Percentiles rank a stretch among this genome's conserved stretches.
These are phyloP conservation scores for Vairimorpha ceranae DNA, from an alignment of 371 early-diverging fungal species.

Conservation along the genomic window DNA sequence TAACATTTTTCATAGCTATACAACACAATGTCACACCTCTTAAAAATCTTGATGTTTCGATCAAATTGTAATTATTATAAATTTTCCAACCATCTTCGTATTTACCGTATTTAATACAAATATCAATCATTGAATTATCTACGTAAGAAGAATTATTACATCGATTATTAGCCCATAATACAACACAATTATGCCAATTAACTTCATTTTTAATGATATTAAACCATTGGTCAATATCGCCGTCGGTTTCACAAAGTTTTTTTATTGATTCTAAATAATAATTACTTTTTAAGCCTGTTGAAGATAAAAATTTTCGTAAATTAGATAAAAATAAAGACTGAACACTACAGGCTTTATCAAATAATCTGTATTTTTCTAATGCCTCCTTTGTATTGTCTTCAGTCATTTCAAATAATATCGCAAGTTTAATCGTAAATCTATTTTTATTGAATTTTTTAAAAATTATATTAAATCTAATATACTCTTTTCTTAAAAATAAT, in stretches of 20 bases:
- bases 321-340: not conserved
- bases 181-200: conserved; percentile 44
- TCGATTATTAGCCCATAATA: conserved; percentile 47
- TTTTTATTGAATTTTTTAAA: conserved; percentile 10
- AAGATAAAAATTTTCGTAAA: not conserved
- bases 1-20: conserved; percentile 7
- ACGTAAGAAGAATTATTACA: conserved; percentile 19
- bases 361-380: not conserved
- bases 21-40: conserved; percentile 16
- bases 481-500: conserved; percentile 48
- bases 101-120: conserved; percentile 48
- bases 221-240: conserved; percentile 26
- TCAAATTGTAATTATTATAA: conserved; percentile 9
- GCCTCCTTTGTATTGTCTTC: conserved; percentile 2
- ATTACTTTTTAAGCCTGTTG: not conserved
- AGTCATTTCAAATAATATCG: conserved; percentile 29
- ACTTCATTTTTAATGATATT: conserved; percentile 13
- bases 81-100: conserved; percentile 59
- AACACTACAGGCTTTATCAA: not conserved
- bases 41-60: not conserved
- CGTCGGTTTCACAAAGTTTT: conserved; percentile 4
- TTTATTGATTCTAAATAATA: not conserved
- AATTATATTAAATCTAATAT: conserved; percentile 43
- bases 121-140: conserved; percentile 55
- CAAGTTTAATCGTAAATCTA: conserved; percentile 34